Evolutionary conservation across 2,329 filamentous ascomycete genomes (phyloP).

Genomic region (Pseudogymnoascus sp.): DNA sequence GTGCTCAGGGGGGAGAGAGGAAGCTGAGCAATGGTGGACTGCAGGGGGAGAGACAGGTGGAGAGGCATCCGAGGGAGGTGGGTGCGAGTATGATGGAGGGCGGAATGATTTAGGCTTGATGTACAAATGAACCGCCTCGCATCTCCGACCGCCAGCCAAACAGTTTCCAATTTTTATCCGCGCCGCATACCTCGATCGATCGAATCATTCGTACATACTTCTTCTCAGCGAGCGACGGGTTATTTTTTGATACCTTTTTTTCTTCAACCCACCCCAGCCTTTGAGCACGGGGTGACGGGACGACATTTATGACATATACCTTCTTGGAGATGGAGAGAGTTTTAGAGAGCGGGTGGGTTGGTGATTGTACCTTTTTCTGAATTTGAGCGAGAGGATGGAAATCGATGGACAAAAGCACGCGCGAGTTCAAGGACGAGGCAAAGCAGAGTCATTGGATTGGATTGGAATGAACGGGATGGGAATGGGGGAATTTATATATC

Average conservation of each 20-base stretch:
- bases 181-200: neutral
- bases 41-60: slow-evolving; percentile 20
- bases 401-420: slow-evolving; percentile 7
- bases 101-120: slow-evolving; percentile 25
- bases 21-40: neutral
- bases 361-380: neutral
- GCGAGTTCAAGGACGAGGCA: neutral
- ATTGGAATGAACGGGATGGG: neutral
- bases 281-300: neutral
- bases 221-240: neutral
- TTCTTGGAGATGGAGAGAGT: neutral
- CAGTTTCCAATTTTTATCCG: neutral
- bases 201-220: neutral
- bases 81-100: slow-evolving; percentile 26
- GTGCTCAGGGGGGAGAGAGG: slow-evolving; percentile 11
- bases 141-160: neutral
- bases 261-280: neutral
- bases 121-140: neutral
- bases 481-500: neutral
- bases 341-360: neutral
- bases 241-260: slow-evolving; percentile 3
- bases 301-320: slow-evolving; percentile 5
- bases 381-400: neutral
- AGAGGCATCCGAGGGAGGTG: slow-evolving; percentile 27
- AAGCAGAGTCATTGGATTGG: neutral